Percentiles rank a stretch among this genome's conserved stretches.
These are phyloP conservation scores for Paramecium bursaria DNA, from an alignment of 73 alveolate species.

Conservation along the genomic window DNA sequence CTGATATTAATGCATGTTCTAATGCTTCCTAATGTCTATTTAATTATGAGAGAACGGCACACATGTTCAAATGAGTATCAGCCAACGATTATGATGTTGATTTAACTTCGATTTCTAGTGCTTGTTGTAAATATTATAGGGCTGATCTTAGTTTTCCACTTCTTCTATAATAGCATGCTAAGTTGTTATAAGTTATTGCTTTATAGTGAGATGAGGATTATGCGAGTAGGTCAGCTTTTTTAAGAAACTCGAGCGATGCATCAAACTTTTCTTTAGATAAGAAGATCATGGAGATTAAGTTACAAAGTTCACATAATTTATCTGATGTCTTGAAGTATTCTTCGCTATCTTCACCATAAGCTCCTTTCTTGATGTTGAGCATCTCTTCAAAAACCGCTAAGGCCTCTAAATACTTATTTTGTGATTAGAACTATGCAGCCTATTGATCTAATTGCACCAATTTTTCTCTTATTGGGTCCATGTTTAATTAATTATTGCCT, in stretches of 20 bases:
- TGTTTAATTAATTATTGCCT: neutral
- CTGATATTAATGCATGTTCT: slow-evolving; percentile 78
- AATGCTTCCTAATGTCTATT: slow-evolving; percentile 85
- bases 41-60: slow-evolving; percentile 84
- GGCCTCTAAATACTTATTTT: slow-evolving; percentile 78
- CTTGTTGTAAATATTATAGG: slow-evolving; percentile 80
- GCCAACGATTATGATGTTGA: slow-evolving; percentile 68
- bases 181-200: slow-evolving; percentile 89
- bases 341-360: slow-evolving; percentile 81
- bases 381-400: slow-evolving; percentile 79
- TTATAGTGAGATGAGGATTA: slow-evolving; percentile 74
- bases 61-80: slow-evolving; percentile 88
- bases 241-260: slow-evolving; percentile 83
- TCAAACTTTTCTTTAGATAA: slow-evolving; percentile 84
- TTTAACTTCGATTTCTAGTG: slow-evolving; percentile 75
- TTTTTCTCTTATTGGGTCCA: slow-evolving; percentile 70
- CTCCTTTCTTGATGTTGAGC: slow-evolving; percentile 69
- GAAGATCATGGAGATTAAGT: slow-evolving; percentile 84
- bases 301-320: slow-evolving; percentile 85
- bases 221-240: slow-evolving; percentile 85
- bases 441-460: slow-evolving; percentile 78
- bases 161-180: slow-evolving; percentile 88
- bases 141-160: slow-evolving; percentile 82
- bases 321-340: slow-evolving; percentile 80
- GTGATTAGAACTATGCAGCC: slow-evolving; percentile 49